Conservation (phyloP, 306 rosid species). For the Cucurbita pepo region DNA sequence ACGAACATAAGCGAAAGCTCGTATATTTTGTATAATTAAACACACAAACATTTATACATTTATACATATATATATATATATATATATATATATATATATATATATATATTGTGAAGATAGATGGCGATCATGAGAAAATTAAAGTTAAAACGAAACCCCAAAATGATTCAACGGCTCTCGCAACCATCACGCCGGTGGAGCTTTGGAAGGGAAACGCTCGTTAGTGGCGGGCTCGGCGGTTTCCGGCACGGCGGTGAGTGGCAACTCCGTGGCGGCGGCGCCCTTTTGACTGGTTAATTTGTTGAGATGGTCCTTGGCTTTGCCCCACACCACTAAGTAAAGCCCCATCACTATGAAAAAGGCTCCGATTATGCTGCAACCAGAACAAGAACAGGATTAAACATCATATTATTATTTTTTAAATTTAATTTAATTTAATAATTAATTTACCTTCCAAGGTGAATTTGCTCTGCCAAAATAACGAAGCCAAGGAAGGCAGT, state of each 20-base stretch:
- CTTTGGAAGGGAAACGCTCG: conserved; percentile 14
- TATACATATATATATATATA: too few relatives aligned
- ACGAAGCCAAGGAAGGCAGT: conserved; percentile 70
- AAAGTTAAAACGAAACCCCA: not conserved
- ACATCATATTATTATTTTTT: too few relatives aligned
- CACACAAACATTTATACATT: not conserved
- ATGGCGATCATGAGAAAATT: not conserved
- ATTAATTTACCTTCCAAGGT: conserved; percentile 56
- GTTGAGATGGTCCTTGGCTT: conserved; percentile 47
- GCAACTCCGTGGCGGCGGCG: conserved; percentile 28
- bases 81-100: not conserved
- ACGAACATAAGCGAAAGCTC: not conserved
- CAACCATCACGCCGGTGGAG: not conserved
- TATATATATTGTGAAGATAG: not conserved
- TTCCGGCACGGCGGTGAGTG: conserved; percentile 22
- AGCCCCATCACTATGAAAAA: conserved; percentile 67
- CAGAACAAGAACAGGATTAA: too few relatives aligned
- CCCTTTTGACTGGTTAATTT: conserved; percentile 12
- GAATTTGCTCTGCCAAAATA: conserved; percentile 61
- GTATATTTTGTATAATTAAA: not conserved
- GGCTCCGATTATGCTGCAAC: conserved; percentile 63
- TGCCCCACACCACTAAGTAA: conserved; percentile 92
- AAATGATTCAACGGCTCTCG: not conserved
- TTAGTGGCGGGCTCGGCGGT: conserved; percentile 8
- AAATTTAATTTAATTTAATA: too few relatives aligned